Evolutionary conservation across 2,329 filamentous ascomycete species (phyloP).

Genomic region (Sclerotinia sclerotiorum): DNA sequence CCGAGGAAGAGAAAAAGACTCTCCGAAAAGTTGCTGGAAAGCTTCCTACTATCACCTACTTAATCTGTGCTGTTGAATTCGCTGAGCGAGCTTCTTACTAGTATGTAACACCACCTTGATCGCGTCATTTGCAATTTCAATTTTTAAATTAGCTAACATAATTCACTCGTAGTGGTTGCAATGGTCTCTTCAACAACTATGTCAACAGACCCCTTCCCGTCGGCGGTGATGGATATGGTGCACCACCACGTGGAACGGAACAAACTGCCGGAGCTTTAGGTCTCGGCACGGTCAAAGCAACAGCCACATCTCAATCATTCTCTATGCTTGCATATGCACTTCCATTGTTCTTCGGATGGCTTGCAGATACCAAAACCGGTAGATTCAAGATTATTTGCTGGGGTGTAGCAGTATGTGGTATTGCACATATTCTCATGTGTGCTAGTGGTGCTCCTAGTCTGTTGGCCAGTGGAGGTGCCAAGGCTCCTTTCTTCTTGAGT

Average conservation of each 20-base stretch:
- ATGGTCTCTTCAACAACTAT: conserved; percentile 49
- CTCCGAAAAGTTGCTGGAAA: conserved; percentile 63
- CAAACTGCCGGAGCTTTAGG: conserved; percentile 55
- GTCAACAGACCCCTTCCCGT: conserved; percentile 59
- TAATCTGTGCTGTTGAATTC: conserved; percentile 70
- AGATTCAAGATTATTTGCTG: conserved; percentile 61
- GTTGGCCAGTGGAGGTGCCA: conserved; percentile 62
- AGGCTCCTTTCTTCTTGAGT: conserved; percentile 44
- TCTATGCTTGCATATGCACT: conserved; percentile 51
- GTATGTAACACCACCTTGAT: conserved; percentile 51
- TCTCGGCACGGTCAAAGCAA: conserved; percentile 54
- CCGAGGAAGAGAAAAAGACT: conserved; percentile 60
- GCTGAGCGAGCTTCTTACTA: conserved; percentile 80
- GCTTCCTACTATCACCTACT: conserved; percentile 66
- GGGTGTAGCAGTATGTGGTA: conserved; percentile 52
- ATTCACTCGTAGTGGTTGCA: conserved; percentile 10
- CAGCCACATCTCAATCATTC: conserved; percentile 54
- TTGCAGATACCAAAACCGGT: conserved; percentile 64
- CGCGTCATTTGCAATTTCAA: conserved; percentile 44
- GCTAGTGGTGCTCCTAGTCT: conserved; percentile 62
- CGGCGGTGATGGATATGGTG: conserved; percentile 43
- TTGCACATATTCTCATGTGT: conserved; percentile 62
- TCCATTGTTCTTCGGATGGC: conserved; percentile 51
- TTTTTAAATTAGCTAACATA: neutral
- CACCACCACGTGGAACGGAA: conserved; percentile 42